phyloP scores from a whole-genome alignment of 345 rosid species.

The Populus simonii region DNA sequence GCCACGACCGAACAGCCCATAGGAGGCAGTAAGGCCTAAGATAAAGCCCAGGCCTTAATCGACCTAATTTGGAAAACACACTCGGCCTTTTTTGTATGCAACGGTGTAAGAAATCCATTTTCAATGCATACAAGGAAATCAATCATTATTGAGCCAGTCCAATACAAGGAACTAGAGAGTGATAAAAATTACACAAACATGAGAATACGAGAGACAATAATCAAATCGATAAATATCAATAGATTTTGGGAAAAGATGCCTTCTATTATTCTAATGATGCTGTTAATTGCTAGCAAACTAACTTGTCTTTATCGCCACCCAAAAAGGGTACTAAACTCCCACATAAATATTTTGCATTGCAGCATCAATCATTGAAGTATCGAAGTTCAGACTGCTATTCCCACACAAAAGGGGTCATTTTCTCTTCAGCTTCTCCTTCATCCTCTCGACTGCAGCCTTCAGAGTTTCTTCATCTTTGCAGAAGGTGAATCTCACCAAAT shows the following conservation, averaged over 20 bases:
- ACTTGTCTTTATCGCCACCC: not conserved
- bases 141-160: no score
- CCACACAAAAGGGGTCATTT: slow-evolving; percentile 21
- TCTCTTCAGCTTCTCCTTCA: slow-evolving; percentile 76
- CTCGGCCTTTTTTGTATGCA: no score
- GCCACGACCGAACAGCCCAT: no score
- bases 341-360: not conserved
- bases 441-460: slow-evolving; percentile 75
- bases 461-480: slow-evolving; percentile 93
- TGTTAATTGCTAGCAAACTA: not conserved
- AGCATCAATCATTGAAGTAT: not conserved
- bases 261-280: not conserved
- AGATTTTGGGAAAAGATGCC: not conserved
- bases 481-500: slow-evolving; percentile 87
- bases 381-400: not conserved
- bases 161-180: no score
- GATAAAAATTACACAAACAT: no score
- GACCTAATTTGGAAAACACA: no score
- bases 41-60: no score
- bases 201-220: not conserved
- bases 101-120: no score
- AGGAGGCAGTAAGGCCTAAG: no score
- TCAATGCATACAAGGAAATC: no score
- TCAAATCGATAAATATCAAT: not conserved
- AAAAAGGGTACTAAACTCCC: not conserved